Conservation (phyloP, 345 rosid genomes). For the Eucalyptus microcorys region DNA sequence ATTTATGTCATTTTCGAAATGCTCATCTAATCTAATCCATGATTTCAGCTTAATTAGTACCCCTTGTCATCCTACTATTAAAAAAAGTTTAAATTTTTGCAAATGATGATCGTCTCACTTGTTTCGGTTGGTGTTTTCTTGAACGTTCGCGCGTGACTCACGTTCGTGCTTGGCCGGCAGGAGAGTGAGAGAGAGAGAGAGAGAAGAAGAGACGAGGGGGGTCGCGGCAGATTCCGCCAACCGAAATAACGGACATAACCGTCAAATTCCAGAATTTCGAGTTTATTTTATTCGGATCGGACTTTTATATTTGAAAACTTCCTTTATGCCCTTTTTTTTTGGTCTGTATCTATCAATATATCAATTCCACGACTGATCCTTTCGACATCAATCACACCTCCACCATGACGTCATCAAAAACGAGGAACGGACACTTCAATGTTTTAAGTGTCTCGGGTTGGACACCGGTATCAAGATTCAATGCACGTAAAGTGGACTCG, state of each 20-base stretch:
- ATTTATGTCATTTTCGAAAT: rapidly evolving
- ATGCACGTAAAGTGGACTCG: neutral
- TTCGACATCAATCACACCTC: neutral
- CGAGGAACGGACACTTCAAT: neutral
- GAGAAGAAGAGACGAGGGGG: neutral
- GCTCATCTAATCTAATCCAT: neutral
- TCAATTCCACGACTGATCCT: neutral
- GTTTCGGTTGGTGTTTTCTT: neutral
- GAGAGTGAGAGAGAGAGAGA: neutral
- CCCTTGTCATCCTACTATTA: rapidly evolving
- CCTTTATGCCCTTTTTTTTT: neutral
- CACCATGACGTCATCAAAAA: neutral
- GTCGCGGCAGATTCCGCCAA: neutral
- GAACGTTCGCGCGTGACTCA: neutral
- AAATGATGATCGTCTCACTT: neutral
- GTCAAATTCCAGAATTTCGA: neutral
- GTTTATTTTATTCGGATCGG: neutral
- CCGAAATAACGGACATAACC: neutral
- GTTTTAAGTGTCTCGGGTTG: neutral
- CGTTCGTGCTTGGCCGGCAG: neutral
- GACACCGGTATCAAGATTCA: neutral
- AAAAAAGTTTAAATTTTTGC: neutral
- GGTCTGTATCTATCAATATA: neutral
- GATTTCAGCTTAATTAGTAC: neutral
- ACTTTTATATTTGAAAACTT: neutral